Base-by-base conservation (phyloP, 2,329 filamentous ascomycete species). In the Fusarium miscanthi region DNA sequence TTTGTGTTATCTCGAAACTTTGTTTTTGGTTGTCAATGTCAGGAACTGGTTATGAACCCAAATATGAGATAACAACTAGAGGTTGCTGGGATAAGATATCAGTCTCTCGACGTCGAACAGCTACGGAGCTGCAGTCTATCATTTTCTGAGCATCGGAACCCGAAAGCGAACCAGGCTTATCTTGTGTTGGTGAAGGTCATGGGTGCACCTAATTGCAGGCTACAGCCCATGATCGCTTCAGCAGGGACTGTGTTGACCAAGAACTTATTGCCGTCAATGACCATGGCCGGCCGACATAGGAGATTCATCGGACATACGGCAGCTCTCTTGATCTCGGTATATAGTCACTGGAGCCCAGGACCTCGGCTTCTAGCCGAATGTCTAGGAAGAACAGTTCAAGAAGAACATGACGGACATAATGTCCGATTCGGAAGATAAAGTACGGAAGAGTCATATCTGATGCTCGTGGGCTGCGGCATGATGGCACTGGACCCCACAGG, bases 311-410 rank as follows among this genome's bases (percentile, higher is more conserved):
- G 70, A 60, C 66, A 37, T 63, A 66, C 57, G 70, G 70, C 53
- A 56, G 31, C 49, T 41, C 60, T 46, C 48, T 52, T 48, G 38
- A 30, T 45, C 33, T 70, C 43, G 57, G 66, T 38, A 42, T 38
- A 37, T 23, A 45, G 58, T 40, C 51, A 53, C 30, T 48, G 65
- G 51, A 43, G 48, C 35, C 53, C 42, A 58, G 57, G 27, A 49
- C 58, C 70, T 74, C 70, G 70, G 70, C 54, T 63, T 70, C 40
- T 63, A 21, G 12, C 70, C 66, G 70, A 74, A 68, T 25, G 27
- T 9, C 37, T 30, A 43, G 25, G 42, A 30, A 51, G 25, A 43
- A 48, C 38, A 43, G 38, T 42, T 43, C 35, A 40, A 33, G 33
- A 66, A 61, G 12, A n/a, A 40, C n/a, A 59, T 38, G 41, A 42